Conservation (phyloP, 331 rosid genomes). For the Cydonia oblonga region DNA sequence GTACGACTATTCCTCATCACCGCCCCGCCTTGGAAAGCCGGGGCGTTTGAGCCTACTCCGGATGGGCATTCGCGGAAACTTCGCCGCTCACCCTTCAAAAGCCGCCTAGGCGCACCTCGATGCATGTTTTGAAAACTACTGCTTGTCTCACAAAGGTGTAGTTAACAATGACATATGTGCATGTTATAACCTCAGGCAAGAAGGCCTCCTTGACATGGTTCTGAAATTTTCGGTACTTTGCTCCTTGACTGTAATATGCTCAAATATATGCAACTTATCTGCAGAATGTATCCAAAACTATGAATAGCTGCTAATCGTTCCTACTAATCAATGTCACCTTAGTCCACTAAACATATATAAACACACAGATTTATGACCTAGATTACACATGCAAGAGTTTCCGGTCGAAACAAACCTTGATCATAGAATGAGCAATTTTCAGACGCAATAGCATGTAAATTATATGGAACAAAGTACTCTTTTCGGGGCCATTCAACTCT, state of each 20-base stretch:
- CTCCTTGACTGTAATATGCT: background rate
- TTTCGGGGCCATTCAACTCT: background rate
- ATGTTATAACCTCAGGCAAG: background rate
- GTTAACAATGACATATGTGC: background rate
- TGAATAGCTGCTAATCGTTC: background rate
- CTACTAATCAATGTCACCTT: background rate
- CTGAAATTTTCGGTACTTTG: background rate
- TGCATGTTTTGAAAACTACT: too few species aligned
- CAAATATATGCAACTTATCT: background rate
- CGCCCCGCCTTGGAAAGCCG: too few species aligned
- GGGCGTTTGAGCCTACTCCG: too few species aligned
- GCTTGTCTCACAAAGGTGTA: background rate
- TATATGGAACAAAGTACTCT: background rate
- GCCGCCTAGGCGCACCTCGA: too few species aligned
- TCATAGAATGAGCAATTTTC: background rate
- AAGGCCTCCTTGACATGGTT: background rate
- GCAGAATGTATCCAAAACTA: background rate
- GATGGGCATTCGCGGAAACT: too few species aligned
- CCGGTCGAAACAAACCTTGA: background rate
- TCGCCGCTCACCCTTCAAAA: too few species aligned
- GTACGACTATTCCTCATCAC: background rate
- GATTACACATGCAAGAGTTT: background rate
- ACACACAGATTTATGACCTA: background rate
- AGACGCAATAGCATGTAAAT: background rate
- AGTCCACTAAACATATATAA: background rate